Base-by-base conservation (phyloP, 345 rosid species). In the Euclidium syriacum region DNA sequence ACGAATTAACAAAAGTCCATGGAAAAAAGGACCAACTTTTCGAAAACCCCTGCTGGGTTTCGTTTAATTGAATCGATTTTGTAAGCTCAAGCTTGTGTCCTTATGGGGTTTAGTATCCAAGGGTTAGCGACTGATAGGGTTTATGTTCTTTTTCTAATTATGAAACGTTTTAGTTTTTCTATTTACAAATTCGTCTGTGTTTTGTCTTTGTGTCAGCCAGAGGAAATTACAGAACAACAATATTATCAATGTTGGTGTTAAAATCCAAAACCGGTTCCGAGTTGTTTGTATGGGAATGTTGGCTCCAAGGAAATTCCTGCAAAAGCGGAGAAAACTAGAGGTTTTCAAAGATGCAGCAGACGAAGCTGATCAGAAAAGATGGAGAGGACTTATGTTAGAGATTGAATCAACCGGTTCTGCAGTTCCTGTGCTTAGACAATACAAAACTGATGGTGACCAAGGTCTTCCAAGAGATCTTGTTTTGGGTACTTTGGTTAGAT, bases 401-500 rank as follows among this genome's bases (percentile, higher is more conserved):
- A 90, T 94, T 17, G 95, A 84, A 66, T 84, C 89, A 4, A 44
- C 77, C 0, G 91, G 88, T 24, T 87, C 85, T 40, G 88, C 95
- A 0, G 85, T 81, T 25, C 34, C 81, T 0, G 95, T 87, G 56
- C 95, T 94, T 34, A 78, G 80, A 73, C 72, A 72, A 2, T 73
- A 76, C 64, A 73, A 65, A 68, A 68, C 60, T 33, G 61, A 34
- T 9, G 53, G 63, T 39, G 79, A 72, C 36, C 84, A 78, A 54
- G 76, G 71, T 57, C 86, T 90, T 62, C 85, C 95, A 1, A 79
- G 71, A 60, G 88, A 84, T 68, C 67, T 84, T 59, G 80, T 89
- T 79, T 65, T 94, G 73, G 99, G 97, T 48, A 87, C 91, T 26
- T 78, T 90, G 80, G 85, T 85, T 74, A 80, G 99, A 62, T 87